These are phyloP conservation scores for Penicillium psychrosexuale DNA, from an alignment of 2,329 filamentous ascomycete species.

Conservation along the genomic window DNA sequence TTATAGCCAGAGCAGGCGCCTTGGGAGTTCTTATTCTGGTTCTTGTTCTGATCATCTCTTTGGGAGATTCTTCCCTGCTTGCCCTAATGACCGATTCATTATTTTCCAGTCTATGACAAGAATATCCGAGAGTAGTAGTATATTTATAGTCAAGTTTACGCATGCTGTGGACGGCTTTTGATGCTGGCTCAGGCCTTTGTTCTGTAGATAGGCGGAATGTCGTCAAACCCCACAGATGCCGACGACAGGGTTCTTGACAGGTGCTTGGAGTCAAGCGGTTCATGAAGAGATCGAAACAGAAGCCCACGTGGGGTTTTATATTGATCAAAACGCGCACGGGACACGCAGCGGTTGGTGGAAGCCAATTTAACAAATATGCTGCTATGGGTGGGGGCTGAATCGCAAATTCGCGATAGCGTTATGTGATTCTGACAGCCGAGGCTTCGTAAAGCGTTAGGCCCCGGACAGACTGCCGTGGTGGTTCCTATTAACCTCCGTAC, in stretches of 20 bases:
- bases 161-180: neutral
- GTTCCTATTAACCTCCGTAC: neutral
- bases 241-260: too few species aligned
- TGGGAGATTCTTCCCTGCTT: neutral
- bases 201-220: too few species aligned
- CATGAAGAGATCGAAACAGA: too few species aligned
- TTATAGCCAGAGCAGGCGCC: constrained; percentile 25
- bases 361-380: neutral
- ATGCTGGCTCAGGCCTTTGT: neutral
- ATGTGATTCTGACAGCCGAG: neutral
- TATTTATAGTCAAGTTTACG: neutral
- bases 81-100: constrained; percentile 3
- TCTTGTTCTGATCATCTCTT: constrained; percentile 4
- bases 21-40: constrained; percentile 14
- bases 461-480: neutral
- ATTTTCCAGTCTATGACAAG: neutral
- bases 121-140: neutral
- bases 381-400: neutral
- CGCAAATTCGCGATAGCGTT: neutral
- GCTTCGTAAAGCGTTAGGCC: neutral
- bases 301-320: too few species aligned
- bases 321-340: too few species aligned
- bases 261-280: too few species aligned
- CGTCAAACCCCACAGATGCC: too few species aligned
- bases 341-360: neutral